Conservation (phyloP, 305 asterid species). For the Solanum hybrid region DNA sequence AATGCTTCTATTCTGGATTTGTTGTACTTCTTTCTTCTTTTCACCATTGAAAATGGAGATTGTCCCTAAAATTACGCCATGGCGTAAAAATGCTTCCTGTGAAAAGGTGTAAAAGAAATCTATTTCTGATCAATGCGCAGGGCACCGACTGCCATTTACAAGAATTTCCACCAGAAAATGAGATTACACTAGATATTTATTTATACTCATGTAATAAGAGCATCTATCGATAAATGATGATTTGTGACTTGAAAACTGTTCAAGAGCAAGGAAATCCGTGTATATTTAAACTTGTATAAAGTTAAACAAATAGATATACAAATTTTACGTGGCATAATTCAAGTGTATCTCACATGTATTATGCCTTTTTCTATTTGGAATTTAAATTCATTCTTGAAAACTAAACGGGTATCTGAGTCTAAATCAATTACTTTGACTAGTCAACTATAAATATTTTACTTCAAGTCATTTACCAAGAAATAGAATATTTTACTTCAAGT, state of each 20-base stretch:
- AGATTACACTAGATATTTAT: background rate
- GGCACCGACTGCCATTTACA: background rate
- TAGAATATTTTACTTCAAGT: background rate
- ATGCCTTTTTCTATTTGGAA: too few relatives aligned
- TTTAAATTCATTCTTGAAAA: too few relatives aligned
- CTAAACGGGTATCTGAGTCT: background rate
- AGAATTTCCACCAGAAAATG: background rate
- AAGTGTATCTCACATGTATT: background rate
- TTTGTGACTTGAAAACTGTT: background rate
- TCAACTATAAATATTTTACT: background rate
- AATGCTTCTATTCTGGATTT: slow-evolving; percentile 4
- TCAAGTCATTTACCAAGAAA: background rate
- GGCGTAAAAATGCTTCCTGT: background rate
- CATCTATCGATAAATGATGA: background rate
- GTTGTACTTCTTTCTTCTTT: background rate
- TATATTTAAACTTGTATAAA: too few relatives aligned
- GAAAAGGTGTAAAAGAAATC: background rate
- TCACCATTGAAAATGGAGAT: slow-evolving; percentile 5
- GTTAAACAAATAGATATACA: too few relatives aligned
- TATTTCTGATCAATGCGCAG: background rate
- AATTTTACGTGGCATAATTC: background rate
- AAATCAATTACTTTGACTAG: background rate
- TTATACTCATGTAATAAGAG: background rate
- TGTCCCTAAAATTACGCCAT: background rate
- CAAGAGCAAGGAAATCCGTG: background rate